Percentiles rank a stretch among this genome's conserved stretches.
These are phyloP conservation scores for Nicotiana paniculata DNA, from an alignment of 257 asterid species.

Conservation along the genomic window DNA sequence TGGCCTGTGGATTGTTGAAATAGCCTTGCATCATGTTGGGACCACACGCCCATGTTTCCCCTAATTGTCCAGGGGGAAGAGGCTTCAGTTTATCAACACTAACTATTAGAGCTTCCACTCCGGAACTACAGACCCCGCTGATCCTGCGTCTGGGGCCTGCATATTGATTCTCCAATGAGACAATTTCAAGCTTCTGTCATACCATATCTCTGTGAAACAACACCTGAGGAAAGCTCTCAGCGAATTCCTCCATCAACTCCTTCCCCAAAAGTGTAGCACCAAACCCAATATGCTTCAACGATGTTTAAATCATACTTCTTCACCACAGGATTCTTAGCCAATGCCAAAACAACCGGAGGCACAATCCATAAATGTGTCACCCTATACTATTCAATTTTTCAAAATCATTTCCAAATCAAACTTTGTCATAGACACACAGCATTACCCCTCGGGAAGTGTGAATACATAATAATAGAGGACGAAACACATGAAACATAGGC, in stretches of 20 bases:
- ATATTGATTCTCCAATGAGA: conserved; percentile 19
- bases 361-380: conserved; percentile 22
- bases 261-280: conserved; percentile 39
- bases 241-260: conserved; percentile 29
- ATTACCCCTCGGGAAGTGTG: conserved; percentile 36
- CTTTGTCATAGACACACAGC: conserved; percentile 28
- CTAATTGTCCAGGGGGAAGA: conserved; percentile 65
- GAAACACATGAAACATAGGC: conserved; percentile 31
- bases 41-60: conserved; percentile 87
- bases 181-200: conserved; percentile 30
- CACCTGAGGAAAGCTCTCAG: conserved; percentile 20
- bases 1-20: conserved; percentile 63
- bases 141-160: conserved; percentile 59
- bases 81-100: conserved; percentile 57
- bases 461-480: conserved; percentile 16
- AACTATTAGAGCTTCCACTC: conserved; percentile 65
- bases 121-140: conserved; percentile 58
- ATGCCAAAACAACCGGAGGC: conserved; percentile 25
- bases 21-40: conserved; percentile 88
- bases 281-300: conserved; percentile 27
- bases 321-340: conserved; percentile 25
- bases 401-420: conserved; percentile 23
- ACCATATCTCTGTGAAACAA: conserved; percentile 27
- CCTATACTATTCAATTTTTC: conserved; percentile 21
- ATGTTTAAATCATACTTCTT: conserved; percentile 17